Base-by-base conservation (phyloP, 148 eudicot genomes). In the Camellia japonica region DNA sequence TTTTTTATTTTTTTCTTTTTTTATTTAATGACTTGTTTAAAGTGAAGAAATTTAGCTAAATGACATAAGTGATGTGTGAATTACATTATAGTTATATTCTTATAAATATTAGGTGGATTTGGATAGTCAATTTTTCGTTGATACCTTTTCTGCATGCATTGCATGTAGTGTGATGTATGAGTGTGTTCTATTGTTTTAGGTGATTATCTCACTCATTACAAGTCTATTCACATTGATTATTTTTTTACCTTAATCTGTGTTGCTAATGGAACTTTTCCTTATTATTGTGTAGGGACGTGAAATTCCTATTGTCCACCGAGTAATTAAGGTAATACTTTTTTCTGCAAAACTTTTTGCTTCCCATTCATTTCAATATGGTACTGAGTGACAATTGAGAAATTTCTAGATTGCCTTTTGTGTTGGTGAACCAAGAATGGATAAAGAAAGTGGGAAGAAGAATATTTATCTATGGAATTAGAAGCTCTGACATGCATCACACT, bases 241-340 rank as follows among this genome's bases (percentile, higher is more conserved):
- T 41, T 2, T 73, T 23, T 30, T 38, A 11, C n/a, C 49, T 52
- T 43, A 4, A 12, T 56, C 3, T 55, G 15, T 69, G 43, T 23
- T 14, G 9, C 38, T 54, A n/a, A 58, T 38, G 51, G 30, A 69
- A 51, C 60, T 66, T 49, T 83, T 75, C 49, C 56, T 83, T 76
- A 63, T 69, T 44, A 23, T 55, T 74, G 13, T 62, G 66, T 78
- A 90, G 97, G 94, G 92, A 52, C 91, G 93, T 77, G 93, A 91
- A 78, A 93, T 91, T 82, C 94, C 97, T 66, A 91, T 93, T 43
- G 97, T 93, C 69, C 97, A 93, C 83, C 89, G 97, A 83, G 97
- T 89, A 56, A 93, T 88, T 56, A 87, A 86, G 93, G 95, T 88
- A 73, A 67, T 51, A 68, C 64, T 68, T 68, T 8, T 18, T 20